Conservation (phyloP, 352 stramenopile species). For the Phytophthora sojae region DNA sequence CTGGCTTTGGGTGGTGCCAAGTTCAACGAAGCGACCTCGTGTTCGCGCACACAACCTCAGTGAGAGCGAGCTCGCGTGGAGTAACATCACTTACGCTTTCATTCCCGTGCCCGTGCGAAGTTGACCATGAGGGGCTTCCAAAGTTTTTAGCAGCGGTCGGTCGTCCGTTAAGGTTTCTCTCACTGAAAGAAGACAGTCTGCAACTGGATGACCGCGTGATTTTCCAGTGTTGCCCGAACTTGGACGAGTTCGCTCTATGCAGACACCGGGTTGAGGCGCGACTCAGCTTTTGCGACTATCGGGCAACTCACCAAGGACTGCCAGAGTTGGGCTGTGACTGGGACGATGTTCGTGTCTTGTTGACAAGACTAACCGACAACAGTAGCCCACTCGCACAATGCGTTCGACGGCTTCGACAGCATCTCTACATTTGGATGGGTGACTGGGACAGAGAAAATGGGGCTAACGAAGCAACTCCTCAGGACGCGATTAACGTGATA, state of each 20-base stretch:
- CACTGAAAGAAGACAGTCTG: background rate
- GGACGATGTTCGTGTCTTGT: background rate
- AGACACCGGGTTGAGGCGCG: background rate
- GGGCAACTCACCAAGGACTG: background rate
- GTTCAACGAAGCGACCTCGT: background rate
- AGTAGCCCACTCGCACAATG: background rate
- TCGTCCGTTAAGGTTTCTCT: background rate
- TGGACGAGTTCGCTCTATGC: background rate
- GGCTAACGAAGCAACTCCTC: background rate
- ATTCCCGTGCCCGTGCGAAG: background rate
- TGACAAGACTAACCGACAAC: background rate
- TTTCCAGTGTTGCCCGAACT: background rate
- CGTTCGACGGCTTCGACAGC: background rate
- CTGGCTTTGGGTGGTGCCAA: background rate
- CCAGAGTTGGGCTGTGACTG: background rate
- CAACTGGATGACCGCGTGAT: background rate
- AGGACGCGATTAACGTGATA: background rate
- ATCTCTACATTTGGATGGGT: no score
- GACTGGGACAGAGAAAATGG: no score
- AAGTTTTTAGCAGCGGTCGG: background rate
- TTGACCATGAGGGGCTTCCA: background rate
- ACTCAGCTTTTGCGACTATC: background rate
- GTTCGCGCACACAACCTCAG: background rate
- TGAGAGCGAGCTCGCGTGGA: background rate
- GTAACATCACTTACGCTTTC: background rate